Conservation (phyloP, 805 yeast genomes). For the Suhomyces vadensis region DNA sequence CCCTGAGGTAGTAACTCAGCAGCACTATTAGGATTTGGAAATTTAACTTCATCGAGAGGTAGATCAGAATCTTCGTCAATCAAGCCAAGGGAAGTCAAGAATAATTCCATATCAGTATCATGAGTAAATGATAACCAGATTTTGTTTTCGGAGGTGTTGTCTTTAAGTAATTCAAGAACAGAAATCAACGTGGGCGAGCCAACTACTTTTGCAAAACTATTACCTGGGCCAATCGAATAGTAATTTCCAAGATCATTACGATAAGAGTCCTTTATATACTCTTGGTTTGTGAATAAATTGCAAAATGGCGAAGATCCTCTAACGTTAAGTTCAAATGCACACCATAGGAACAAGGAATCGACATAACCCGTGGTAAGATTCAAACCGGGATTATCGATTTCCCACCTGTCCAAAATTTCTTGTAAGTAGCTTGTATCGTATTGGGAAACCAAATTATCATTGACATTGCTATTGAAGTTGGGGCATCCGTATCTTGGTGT, state of each 20-base stretch:
- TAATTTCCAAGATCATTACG: constrained; percentile 12
- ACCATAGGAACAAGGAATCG: constrained; percentile 12
- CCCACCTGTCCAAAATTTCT: constrained; percentile 18
- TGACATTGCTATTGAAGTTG: constrained; percentile 13
- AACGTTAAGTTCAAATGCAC: constrained; percentile 18
- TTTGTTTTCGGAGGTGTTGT: constrained; percentile 13
- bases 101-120: constrained; percentile 16
- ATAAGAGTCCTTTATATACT: constrained; percentile 14
- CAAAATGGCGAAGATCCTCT: constrained; percentile 16
- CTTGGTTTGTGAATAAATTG: constrained; percentile 16
- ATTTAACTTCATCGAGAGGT: constrained; percentile 12
- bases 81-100: constrained; percentile 14
- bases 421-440: constrained; percentile 22
- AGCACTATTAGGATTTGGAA: constrained; percentile 13
- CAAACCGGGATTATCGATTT: constrained; percentile 16
- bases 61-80: constrained; percentile 8
- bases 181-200: constrained; percentile 14
- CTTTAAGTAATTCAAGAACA: constrained; percentile 13
- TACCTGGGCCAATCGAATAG: constrained; percentile 17
- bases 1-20: constrained; percentile 17
- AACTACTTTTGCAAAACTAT: constrained; percentile 9
- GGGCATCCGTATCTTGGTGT: constrained; percentile 52
- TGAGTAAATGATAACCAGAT: constrained; percentile 17
- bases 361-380: constrained; percentile 13
- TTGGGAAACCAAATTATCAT: constrained; percentile 17